phyloP scores from a whole-genome alignment of 2,329 filamentous ascomycete species.

The Trichoderma sp. region DNA sequence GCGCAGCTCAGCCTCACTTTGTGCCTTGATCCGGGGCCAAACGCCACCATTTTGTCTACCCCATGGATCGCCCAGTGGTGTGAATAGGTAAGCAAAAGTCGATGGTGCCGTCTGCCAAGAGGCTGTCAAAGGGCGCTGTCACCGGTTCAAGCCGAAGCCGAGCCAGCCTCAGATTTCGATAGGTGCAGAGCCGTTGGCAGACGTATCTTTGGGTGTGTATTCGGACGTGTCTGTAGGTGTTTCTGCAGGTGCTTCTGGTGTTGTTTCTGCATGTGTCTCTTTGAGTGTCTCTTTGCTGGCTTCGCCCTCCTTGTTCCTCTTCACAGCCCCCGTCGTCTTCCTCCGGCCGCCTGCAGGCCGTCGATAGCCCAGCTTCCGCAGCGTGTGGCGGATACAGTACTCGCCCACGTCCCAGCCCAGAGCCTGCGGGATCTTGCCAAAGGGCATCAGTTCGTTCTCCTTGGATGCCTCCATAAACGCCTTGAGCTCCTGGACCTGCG shows the following conservation, averaged over 20 bases:
- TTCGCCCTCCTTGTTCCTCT: neutral
- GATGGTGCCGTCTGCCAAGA: neutral
- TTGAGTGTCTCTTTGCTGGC: no score
- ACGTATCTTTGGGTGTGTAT: neutral
- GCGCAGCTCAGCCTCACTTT: neutral
- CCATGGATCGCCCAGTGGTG: neutral
- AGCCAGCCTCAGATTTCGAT: neutral
- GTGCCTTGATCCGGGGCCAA: neutral
- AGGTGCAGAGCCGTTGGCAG: neutral
- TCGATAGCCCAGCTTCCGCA: conserved; percentile 14
- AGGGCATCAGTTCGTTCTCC: conserved; percentile 14
- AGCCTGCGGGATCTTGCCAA: conserved; percentile 9
- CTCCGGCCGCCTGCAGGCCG: neutral
- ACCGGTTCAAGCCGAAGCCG: neutral
- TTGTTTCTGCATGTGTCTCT: no score
- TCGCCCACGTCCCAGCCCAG: conserved; percentile 19
- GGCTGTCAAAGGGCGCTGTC: neutral
- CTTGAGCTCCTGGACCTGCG: conserved; percentile 17
- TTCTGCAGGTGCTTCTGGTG: no score
- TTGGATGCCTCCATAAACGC: conserved; percentile 9
- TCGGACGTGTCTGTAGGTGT: neutral
- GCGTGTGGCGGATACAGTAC: conserved; percentile 19
- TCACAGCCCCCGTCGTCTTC: neutral
- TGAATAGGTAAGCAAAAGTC: neutral
- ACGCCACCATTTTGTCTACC: neutral